Base-by-base conservation (phyloP, 2,329 filamentous ascomycete species). In the Ophiosphaerella herpotricha region DNA sequence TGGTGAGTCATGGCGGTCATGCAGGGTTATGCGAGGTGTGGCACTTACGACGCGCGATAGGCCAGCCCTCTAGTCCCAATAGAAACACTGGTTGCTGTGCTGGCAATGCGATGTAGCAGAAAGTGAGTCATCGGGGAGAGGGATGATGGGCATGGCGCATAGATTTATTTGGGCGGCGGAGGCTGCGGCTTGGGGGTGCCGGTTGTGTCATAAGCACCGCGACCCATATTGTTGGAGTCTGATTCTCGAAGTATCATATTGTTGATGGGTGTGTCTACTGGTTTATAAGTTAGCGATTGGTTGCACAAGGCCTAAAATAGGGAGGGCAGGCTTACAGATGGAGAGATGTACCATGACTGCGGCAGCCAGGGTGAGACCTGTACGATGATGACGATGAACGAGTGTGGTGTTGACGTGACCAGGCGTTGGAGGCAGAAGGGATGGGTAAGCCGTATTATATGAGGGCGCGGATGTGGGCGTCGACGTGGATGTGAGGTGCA, bases 121-220 rank as follows among this genome's bases (percentile, higher is more conserved):
- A 16, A 36, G 49, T 49, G 32, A 46, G 44, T 29, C 40, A 37
- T 48, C 16, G 35, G 24, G 31, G 36, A 36, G 34, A 43, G 34
- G 16, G 46, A 23, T 54, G 58, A 43, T 43, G 45, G 41, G 31
- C 39, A 39, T 35, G 32, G 35, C 7, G 37, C 23, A 42, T 37
- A 24, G 53, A 39, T 51, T 65, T 72, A 74, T 70, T 75, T 74
- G 38, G 74, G 71, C 43, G 71, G 74, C 36, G 70, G 71, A 33
- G 74, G 73, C 47, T 72, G 71, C 2, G 75, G 76, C 66, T 77
- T 77, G 43, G 75, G 72, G n/a, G 76, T 74, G 54, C 76, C 76
- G n/a, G 76, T 78, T 24, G 76, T 78, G 61, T 79, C 77, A 66
- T 79, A 79, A 53, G 75, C 75, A 53, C 77, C 77, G 58, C 77